These are phyloP conservation scores for Wickerhamiella dianesei DNA, from an alignment of 805 yeast species.

Conservation along the genomic window DNA sequence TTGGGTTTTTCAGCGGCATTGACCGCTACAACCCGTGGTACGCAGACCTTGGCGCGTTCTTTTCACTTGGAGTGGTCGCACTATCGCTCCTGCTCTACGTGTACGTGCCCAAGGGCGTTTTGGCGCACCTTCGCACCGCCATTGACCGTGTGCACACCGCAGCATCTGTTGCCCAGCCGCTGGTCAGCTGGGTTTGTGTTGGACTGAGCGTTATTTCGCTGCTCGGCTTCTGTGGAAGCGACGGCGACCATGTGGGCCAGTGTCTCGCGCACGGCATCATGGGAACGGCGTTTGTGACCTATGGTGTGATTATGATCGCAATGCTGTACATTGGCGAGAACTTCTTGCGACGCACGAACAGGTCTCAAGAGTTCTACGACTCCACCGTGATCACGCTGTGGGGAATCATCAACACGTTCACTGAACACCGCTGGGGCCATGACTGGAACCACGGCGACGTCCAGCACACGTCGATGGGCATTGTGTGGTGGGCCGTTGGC, in stretches of 20 bases:
- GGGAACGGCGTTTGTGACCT: slow-evolving; percentile 78
- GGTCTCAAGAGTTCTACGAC: slow-evolving; percentile 78
- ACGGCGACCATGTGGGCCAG: slow-evolving; percentile 64
- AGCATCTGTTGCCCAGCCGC: slow-evolving; percentile 27
- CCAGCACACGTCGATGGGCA: slow-evolving; percentile 94
- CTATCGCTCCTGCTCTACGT: slow-evolving; percentile 28
- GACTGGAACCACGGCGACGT: slow-evolving; percentile 87
- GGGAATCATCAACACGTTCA: slow-evolving; percentile 91
- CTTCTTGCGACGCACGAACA: slow-evolving; percentile 31
- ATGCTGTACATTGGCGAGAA: slow-evolving; percentile 60
- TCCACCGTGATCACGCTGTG: slow-evolving; percentile 66
- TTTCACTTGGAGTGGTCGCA: slow-evolving; percentile 23
- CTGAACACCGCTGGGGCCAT: slow-evolving; percentile 96
- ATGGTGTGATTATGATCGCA: slow-evolving; percentile 57
- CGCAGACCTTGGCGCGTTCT: slow-evolving; percentile 25
- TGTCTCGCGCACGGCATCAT: slow-evolving; percentile 94
- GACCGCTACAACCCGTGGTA: slow-evolving; percentile 25
- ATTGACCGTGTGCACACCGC: slow-evolving; percentile 23
- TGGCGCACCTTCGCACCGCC: slow-evolving; percentile 22
- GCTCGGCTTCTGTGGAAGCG: slow-evolving; percentile 73
- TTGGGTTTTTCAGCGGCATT: slow-evolving; percentile 28
- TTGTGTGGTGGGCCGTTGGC: slow-evolving; percentile 94
- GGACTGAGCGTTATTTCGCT: slow-evolving; percentile 73
- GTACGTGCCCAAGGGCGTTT: slow-evolving; percentile 27
- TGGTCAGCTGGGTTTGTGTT: slow-evolving; percentile 61